Evolutionary conservation across 192 early-diverging fungal species (phyloP).

Genomic region (Borealophlyctis nickersoniae): DNA sequence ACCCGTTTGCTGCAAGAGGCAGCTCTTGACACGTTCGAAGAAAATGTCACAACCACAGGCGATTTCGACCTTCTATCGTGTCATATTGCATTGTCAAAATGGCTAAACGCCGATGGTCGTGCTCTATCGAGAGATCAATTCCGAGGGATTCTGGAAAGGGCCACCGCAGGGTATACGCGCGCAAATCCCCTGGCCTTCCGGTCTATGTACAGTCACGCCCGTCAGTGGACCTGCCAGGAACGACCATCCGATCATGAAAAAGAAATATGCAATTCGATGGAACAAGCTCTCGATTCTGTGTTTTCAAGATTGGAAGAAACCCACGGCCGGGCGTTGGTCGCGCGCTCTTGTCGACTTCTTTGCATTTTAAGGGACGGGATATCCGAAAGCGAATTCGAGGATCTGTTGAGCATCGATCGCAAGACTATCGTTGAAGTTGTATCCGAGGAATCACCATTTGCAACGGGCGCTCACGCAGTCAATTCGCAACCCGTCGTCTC

Average conservation of each 20-base stretch:
- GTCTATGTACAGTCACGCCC: neutral
- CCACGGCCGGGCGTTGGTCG: neutral
- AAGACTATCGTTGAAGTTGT: neutral
- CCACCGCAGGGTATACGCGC: neutral
- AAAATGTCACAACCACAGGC: too few relatives aligned
- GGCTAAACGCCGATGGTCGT: neutral
- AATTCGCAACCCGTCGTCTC: neutral
- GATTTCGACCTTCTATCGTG: neutral
- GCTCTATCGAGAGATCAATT: neutral
- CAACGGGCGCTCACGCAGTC: neutral
- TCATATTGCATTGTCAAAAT: neutral
- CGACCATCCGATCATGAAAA: neutral
- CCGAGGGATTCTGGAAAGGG: neutral
- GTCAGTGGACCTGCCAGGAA: neutral
- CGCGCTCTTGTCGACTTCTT: too few relatives aligned
- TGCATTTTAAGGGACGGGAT: neutral
- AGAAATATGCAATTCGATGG: neutral
- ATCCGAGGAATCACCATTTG: neutral
- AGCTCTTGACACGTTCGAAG: neutral
- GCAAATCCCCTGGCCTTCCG: neutral
- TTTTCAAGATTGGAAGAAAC: neutral
- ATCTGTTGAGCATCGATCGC: neutral
- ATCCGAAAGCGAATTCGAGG: neutral
- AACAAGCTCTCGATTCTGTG: neutral
- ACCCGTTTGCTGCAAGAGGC: neutral